Base-by-base conservation (phyloP, 768 basidiomycete species). In the Mycena filopes region DNA sequence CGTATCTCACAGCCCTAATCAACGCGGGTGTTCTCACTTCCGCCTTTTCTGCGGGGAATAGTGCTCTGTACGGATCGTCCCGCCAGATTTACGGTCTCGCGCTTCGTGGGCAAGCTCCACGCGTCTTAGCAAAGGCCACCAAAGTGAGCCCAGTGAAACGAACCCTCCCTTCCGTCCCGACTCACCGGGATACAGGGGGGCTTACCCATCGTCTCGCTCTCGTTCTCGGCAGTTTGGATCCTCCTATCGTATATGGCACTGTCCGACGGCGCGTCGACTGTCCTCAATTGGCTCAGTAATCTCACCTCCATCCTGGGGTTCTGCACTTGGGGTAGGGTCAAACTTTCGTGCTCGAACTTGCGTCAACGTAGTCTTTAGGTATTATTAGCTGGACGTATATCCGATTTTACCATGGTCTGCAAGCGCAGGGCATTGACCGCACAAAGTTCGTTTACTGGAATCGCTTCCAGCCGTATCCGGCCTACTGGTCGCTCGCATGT, bases 1-100 rank as follows among this genome's bases (percentile, higher is more conserved):
- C 45, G 21, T 42, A 53, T 18, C n/a, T 29, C 25, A 74, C 75
- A 54, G 77, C 78, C 3, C 58, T 78, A 7, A 74, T 91, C 68
- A 92, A 91, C 74, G 89, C 84, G 1, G 80, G 80, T 49, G 80
- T 91, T 73, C 79, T 91, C 66, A 83, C 88, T 16, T 82, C 82
- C 28, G 86, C 86, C 1, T 87, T 87, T 76, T 87, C 86, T 57
- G 85, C 88, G 20, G 85, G 82, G 45, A 89, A 88, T 70, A 82
- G 83, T 1, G 83, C 81, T 75, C 70, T 87, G 25, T 88, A 84
- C 75, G 76, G 75, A 9, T 74, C 77, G 11, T 80, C 79, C 9
- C 76, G 81, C 21, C 78, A 79, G 1, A 71, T 82, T 13, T 73
- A 82, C 42, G 81, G 80, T 1, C 76, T 82, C 2, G 80, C 79